A percentile compares a stretch with the other conserved stretches of the same genome.
phyloP scores from a whole-genome alignment of 352 stramenopile genomes.

The Phytophthora hibernalis region DNA sequence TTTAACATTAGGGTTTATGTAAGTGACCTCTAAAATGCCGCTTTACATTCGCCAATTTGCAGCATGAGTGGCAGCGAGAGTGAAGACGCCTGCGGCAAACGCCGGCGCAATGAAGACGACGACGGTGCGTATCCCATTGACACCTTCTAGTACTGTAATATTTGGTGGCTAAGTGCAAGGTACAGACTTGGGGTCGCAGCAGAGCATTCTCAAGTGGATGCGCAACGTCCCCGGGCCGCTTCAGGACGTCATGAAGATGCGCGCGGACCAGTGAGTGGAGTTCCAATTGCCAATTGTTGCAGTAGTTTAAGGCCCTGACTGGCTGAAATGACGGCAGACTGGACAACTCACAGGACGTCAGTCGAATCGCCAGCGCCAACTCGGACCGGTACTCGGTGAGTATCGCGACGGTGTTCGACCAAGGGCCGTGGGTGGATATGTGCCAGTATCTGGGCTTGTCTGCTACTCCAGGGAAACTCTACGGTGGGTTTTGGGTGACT shows the following conservation, averaged over 20 bases:
- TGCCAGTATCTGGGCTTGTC: conserved; percentile 63
- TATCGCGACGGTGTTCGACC: conserved; percentile 80
- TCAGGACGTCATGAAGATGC: conserved; percentile 82
- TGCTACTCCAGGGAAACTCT: conserved; percentile 58
- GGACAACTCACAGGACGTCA: conserved; percentile 48
- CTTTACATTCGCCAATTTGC: not conserved
- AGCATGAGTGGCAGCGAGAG: conserved; percentile 33
- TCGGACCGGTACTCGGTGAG: conserved; percentile 50
- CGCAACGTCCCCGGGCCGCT: conserved; percentile 71
- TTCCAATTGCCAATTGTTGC: conserved; percentile 5
- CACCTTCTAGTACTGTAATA: not conserved
- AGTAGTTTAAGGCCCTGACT: not conserved
- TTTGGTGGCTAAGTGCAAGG: conserved; percentile 5
- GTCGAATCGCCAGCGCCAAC: conserved; percentile 48
- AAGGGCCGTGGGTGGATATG: conserved; percentile 86
- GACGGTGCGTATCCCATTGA: conserved; percentile 7
- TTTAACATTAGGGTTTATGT: no score
- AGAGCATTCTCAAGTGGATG: conserved; percentile 84
- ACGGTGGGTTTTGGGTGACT: conserved; percentile 48
- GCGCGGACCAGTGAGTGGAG: conserved; percentile 48
- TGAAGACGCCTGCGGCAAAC: conserved; percentile 26
- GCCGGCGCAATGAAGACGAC: conserved; percentile 25
- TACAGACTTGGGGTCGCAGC: conserved; percentile 60
- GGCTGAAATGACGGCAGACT: conserved; percentile 31
- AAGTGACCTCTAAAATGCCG: no score